A percentile compares a stretch with the other conserved stretches of the same genome.
phyloP scores from a whole-genome alignment of 306 rosid species.

The Lotus japonicus region DNA sequence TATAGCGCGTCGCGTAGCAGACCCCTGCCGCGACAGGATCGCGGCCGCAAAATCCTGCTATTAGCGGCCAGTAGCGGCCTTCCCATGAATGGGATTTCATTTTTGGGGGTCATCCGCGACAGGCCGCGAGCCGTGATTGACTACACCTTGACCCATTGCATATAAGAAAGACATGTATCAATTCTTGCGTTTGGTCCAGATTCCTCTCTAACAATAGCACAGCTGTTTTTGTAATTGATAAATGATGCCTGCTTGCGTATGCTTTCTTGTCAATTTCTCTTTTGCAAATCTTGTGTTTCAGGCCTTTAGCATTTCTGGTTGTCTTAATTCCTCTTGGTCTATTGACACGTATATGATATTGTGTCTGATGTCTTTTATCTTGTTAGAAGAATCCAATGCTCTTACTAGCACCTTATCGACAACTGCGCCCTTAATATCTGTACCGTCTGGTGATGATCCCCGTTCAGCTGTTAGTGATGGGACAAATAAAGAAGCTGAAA shows the following conservation, averaged over 20 bases:
- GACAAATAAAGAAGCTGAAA: conserved; percentile 23
- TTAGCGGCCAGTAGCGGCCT: too few relatives aligned
- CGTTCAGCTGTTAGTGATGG: conserved; percentile 4
- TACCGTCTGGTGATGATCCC: conserved; percentile 1
- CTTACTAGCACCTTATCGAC: conserved; percentile 1
- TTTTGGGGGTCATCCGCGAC: too few relatives aligned
- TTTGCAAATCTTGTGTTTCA: neutral
- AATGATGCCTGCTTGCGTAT: neutral
- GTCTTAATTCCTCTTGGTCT: neutral
- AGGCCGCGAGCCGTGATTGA: too few relatives aligned
- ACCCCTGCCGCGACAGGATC: too few relatives aligned
- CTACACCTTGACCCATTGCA: too few relatives aligned
- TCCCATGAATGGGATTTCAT: too few relatives aligned
- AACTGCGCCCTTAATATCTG: conserved; percentile 5
- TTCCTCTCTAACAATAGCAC: too few relatives aligned
- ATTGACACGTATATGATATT: neutral
- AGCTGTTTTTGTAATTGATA: neutral
- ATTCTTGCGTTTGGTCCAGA: too few relatives aligned
- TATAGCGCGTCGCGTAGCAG: too few relatives aligned
- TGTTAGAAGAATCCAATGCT: conserved; percentile 33
- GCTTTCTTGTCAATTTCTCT: neutral
- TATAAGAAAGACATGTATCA: too few relatives aligned
- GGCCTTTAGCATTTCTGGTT: neutral
- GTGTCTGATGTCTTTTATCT: neutral
- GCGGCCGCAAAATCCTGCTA: too few relatives aligned